These are phyloP conservation scores for Curvularia spicifera DNA, from an alignment of 2,329 filamentous ascomycete genomes.

Conservation along the genomic window DNA sequence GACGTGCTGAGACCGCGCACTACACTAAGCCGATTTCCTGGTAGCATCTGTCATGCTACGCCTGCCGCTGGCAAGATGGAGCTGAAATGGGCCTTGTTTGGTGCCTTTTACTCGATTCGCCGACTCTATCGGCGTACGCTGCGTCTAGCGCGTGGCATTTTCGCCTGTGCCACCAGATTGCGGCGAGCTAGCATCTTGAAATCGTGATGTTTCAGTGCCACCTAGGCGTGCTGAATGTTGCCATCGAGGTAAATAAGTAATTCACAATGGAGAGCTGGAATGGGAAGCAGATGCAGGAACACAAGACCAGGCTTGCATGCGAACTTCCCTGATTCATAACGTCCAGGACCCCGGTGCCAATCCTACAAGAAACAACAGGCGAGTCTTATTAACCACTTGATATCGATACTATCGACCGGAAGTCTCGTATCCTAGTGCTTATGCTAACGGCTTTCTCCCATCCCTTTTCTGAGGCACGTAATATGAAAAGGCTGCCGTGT, in stretches of 20 bases:
- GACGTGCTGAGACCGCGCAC: conserved; percentile 33
- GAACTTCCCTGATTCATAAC: conserved; percentile 36
- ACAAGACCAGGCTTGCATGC: conserved; percentile 20
- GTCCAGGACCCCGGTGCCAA: conserved; percentile 35
- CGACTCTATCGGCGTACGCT: conserved; percentile 35
- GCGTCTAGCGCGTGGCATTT: conserved; percentile 16
- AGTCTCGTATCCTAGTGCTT: conserved; percentile 42
- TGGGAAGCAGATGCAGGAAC: conserved; percentile 25
- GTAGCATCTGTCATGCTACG: conserved; percentile 42
- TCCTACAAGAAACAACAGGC: conserved; percentile 30
- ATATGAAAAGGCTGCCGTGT: conserved; percentile 40
- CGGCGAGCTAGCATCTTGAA: conserved; percentile 11
- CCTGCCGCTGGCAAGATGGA: conserved; percentile 42
- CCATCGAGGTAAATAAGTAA: conserved; percentile 12
- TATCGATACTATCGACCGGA: conserved; percentile 30
- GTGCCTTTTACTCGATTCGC: conserved; percentile 22
- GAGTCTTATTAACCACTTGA: conserved; percentile 30
- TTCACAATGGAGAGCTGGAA: conserved; percentile 12
- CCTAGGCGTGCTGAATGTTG: conserved; percentile 15
- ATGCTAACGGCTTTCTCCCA: conserved; percentile 41
- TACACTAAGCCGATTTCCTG: conserved; percentile 35
- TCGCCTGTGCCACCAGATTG: conserved; percentile 20
- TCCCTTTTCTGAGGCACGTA: conserved; percentile 39
- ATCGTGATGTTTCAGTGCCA: conserved; percentile 9
- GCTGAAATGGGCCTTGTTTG: conserved; percentile 42